Evolutionary conservation across 2,329 filamentous ascomycete genomes (phyloP), one percentile per base, ranked within the genome.

Genomic region (Colletotrichum cereale): DNA sequence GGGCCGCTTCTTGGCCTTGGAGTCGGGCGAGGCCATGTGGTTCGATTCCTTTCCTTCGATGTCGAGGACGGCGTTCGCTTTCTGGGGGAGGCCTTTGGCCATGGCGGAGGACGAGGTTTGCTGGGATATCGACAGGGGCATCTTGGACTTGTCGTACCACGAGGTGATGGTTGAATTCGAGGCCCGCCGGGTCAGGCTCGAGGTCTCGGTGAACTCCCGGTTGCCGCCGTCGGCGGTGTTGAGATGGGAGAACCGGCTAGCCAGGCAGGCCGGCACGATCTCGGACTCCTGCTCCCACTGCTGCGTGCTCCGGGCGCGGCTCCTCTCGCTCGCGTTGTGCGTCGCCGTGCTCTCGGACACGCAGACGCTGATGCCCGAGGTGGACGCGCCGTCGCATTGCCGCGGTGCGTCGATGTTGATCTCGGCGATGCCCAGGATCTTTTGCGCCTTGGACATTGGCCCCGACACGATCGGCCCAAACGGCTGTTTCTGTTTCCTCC

Each of bases 51-150:
- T 74, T 72, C 82, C 81, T 61, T 86, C 84, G 66, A 86, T 82
- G 73, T 87, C 85, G 29, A 88, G 79, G 57, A 87, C 76, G 50
- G 80, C 79, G 63, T 82, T 82, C 0, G 84, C 81, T 74, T 88
- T 88, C 55, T 81, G 76, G 0, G 87, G 86, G 6, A 86, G 77
- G 4, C 86, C 87, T 74, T 87, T 89, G 29, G 87, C 86, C 84
- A 90, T 89, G 71, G 87, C 86, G 1, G 87, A 88, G 53, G 83
- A 86, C 0, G 87, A 89, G 0, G 88, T 89, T 76, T 90, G 88
- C 75, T 89, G 88, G 1, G 87, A 88, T 71, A 89, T 85, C n/a
- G 86, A 83, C 6, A 89, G 81, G 14, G 87, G 87, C 58, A 87
- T 82, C 75, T 87, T 88, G 6, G 85, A 78, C 75, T 87, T 86